Evolutionary conservation across 1,139 yeast species (phyloP).

Genomic region (Pichia cactophila): DNA sequence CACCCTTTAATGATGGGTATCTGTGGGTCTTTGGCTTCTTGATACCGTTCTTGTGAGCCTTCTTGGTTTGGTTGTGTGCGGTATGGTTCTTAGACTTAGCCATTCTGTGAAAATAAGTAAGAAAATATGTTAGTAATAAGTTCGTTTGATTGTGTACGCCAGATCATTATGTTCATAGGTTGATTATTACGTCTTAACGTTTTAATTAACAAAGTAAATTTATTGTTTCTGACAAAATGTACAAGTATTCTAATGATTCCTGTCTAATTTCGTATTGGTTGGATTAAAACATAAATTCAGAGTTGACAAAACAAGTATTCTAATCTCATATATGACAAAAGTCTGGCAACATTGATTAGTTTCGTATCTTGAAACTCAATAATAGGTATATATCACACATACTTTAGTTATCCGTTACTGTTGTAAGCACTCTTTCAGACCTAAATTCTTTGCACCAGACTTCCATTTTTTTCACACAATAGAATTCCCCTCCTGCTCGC

Average conservation of each 20-base stretch:
- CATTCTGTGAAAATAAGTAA: constrained; percentile 39
- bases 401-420: background rate
- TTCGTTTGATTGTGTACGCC: background rate
- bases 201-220: too few relatives aligned
- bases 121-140: constrained; percentile 8
- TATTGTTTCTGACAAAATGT: too few relatives aligned
- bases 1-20: constrained; percentile 98
- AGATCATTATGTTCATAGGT: background rate
- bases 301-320: background rate
- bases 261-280: too few relatives aligned
- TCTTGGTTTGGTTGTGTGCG: constrained; percentile 98
- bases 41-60: constrained; percentile 99
- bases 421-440: background rate
- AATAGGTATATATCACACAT: background rate
- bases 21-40: constrained; percentile 98
- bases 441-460: background rate
- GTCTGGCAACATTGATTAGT: background rate
- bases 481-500: background rate
- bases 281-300: too few relatives aligned
- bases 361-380: background rate
- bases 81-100: constrained; percentile 99
- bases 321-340: too few relatives aligned
- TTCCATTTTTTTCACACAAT: background rate
- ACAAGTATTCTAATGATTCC: too few relatives aligned
- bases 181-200: too few relatives aligned